These are phyloP conservation scores for Globisporangium splendens DNA, from an alignment of 352 stramenopile genomes.

Conservation along the genomic window DNA sequence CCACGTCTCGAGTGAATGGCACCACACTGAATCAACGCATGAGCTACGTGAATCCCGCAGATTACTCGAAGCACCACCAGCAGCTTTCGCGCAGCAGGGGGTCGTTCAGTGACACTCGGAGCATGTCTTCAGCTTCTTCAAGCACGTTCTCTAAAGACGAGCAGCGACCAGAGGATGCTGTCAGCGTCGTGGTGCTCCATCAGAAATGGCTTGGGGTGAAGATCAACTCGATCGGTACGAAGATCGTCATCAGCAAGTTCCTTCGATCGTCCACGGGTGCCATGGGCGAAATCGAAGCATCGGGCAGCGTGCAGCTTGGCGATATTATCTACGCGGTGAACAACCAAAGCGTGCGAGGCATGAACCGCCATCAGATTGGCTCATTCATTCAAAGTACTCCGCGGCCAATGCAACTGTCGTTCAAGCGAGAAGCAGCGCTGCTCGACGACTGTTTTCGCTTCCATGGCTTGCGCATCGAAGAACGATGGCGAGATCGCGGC, in stretches of 20 bases:
- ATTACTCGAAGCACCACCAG: conserved; percentile 16
- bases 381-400: conserved; percentile 53
- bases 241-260: conserved; percentile 74
- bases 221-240: conserved; percentile 72
- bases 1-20: too few species aligned
- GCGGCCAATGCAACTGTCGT: conserved; percentile 56
- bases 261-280: conserved; percentile 48
- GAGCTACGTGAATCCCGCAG: neutral
- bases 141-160: conserved; percentile 10
- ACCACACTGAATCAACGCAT: neutral
- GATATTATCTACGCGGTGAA: conserved; percentile 72
- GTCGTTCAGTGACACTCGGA: conserved; percentile 11
- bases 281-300: conserved; percentile 70
- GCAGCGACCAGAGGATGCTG: conserved; percentile 6
- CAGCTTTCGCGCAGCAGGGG: conserved; percentile 15
- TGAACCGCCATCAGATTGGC: conserved; percentile 60
- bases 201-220: conserved; percentile 76
- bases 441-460: conserved; percentile 63
- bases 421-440: conserved; percentile 40
- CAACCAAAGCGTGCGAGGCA: conserved; percentile 43
- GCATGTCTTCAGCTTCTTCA: conserved; percentile 4
- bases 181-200: conserved; percentile 44
- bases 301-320: conserved; percentile 45
- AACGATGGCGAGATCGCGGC: conserved; percentile 54
- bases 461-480: conserved; percentile 43